Conservation (phyloP, 1,139 yeast genomes). For the Hansenula sp. region DNA sequence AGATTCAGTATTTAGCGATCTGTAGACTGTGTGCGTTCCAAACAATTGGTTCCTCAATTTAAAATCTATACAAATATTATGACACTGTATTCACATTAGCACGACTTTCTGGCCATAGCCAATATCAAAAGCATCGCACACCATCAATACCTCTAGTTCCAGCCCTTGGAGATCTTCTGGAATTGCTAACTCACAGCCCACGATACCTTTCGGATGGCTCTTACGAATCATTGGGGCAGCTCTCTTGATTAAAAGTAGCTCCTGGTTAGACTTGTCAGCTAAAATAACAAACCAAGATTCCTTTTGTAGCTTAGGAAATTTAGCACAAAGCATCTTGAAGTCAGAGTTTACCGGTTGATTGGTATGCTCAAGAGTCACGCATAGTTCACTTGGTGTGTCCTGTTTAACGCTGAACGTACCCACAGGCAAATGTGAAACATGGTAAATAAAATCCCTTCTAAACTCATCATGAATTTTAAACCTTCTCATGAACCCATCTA, state of each 20-base stretch:
- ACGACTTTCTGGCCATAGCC: background rate
- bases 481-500: slow-evolving; percentile 15
- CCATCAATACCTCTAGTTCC: slow-evolving; percentile 40
- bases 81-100: background rate
- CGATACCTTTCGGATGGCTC: slow-evolving; percentile 32
- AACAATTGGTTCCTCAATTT: no score
- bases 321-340: slow-evolving; percentile 70
- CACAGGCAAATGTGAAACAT: slow-evolving; percentile 46
- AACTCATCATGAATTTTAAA: slow-evolving; percentile 9
- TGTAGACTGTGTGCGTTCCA: no score
- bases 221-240: slow-evolving; percentile 53
- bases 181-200: slow-evolving; percentile 45
- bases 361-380: slow-evolving; percentile 48
- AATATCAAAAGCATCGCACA: slow-evolving; percentile 67
- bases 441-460: slow-evolving; percentile 36
- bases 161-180: slow-evolving; percentile 46
- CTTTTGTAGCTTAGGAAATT: slow-evolving; percentile 86
- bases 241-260: slow-evolving; percentile 59
- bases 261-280: slow-evolving; percentile 41
- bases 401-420: slow-evolving; percentile 30
- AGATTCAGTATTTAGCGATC: no score
- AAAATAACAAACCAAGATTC: slow-evolving; percentile 89
- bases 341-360: slow-evolving; percentile 53
- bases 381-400: slow-evolving; percentile 30
- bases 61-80: no score